Conservation (phyloP, 2,329 filamentous ascomycete genomes). For the Plenodomus biglobosus region DNA sequence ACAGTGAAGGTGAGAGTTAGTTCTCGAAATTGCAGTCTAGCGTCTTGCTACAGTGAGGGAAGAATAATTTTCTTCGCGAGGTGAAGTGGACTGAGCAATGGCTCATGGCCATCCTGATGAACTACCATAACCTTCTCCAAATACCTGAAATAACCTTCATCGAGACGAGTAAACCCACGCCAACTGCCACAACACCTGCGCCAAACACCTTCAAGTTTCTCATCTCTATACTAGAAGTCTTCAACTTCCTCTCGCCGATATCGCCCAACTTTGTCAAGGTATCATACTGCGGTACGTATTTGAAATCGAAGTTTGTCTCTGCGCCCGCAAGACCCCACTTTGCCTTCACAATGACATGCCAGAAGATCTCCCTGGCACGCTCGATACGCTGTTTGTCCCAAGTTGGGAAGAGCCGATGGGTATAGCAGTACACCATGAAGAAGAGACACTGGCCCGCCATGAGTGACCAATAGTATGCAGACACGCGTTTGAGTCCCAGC, state of each 20-base stretch:
- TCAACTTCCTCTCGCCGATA: slow-evolving; percentile 43
- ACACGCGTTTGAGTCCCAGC: slow-evolving; percentile 61
- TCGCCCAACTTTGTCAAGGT: slow-evolving; percentile 54
- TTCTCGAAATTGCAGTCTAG: not conserved
- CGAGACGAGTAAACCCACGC: slow-evolving; percentile 25
- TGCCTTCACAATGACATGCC: slow-evolving; percentile 63
- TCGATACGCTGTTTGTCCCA: slow-evolving; percentile 58
- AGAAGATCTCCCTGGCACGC: slow-evolving; percentile 56
- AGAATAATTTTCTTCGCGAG: not conserved
- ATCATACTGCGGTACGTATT: slow-evolving; percentile 63
- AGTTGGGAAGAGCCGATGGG: slow-evolving; percentile 52
- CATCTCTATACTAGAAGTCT: slow-evolving; percentile 47
- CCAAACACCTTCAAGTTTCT: slow-evolving; percentile 53
- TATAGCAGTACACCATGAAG: slow-evolving; percentile 60
- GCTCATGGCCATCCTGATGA: not conserved
- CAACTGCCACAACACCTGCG: slow-evolving; percentile 40
- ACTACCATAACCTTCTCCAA: slow-evolving; percentile 22
- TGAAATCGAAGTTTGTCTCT: slow-evolving; percentile 68
- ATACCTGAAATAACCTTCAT: slow-evolving; percentile 30
- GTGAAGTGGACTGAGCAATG: not conserved
- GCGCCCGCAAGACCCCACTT: slow-evolving; percentile 64
- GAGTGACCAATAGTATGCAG: slow-evolving; percentile 60
- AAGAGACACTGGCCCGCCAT: slow-evolving; percentile 68
- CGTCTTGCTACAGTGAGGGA: not conserved
- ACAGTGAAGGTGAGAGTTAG: not conserved